Evolutionary conservation across 805 yeast species (phyloP), one percentile per base, ranked within the genome.

Genomic region (Metschnikowia santaceciliae): DNA sequence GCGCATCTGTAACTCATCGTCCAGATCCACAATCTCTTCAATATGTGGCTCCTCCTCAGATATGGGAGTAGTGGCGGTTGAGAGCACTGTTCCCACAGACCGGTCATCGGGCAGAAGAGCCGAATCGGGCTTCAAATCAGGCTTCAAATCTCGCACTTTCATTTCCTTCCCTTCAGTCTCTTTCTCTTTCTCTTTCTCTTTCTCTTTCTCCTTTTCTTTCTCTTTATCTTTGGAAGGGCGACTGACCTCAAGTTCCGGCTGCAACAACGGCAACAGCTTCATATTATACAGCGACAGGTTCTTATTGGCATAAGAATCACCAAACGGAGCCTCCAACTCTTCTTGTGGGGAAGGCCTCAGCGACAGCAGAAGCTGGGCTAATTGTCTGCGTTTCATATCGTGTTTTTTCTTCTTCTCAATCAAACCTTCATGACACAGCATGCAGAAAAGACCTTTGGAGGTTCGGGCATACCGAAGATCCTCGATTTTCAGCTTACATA

Each of bases 381-480:
- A 46, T 49, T 64, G 67, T 48, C 68, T 67, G 61, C 70, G 78
- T 59, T 70, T 70, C 49, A 72, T 65, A 57, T 83, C 87, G 57
- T 84, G 81, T 55, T 80, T 77, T 58, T 82, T 83, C 70, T 90
- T 85, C 63, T 84, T 85, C 42, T 85, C 90, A 64, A 91, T 69
- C 53, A 92, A 71, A 57, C 83, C 80, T 62, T 89, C 91, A 69
- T 94, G 97, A 67, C 99, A 92, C 30, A 79, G 75, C 89, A 91
- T 89, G 69, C 99, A 92, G 64, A 90, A 91, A 42, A 92, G 73
- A 0, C 98, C 98, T 61, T 88, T 91, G 39, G 91, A 84, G 0
- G 97, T 92, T 63, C 96, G 79, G 14, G 97, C 97, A 66, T 94
- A 94, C 57, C 90, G 78, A 57, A 91, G 72, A 68, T 92, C 96